A percentile compares a stretch with the other conserved stretches of the same genome.
Evolutionary conservation across 2,329 filamentous ascomycete genomes (phyloP).

Genomic region (Endoconidiophora polonica): DNA sequence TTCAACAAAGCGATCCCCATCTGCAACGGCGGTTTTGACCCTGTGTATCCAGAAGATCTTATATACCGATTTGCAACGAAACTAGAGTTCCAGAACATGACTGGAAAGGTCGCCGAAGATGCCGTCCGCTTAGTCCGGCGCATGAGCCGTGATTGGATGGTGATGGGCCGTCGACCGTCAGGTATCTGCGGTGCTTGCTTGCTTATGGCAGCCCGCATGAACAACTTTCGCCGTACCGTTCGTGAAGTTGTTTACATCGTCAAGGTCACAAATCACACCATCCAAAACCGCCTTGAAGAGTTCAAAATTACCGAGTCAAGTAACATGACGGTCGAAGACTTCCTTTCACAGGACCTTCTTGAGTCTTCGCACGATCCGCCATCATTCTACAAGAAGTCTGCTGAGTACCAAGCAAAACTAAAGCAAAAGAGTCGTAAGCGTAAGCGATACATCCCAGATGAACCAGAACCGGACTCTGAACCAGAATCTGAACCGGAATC

Average conservation of each 20-base stretch:
- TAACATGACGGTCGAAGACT: constrained; percentile 73
- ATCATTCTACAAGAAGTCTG: constrained; percentile 53
- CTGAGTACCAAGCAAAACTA: constrained; percentile 39
- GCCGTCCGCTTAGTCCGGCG: constrained; percentile 75
- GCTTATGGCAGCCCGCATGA: constrained; percentile 90
- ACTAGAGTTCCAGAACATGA: constrained; percentile 74
- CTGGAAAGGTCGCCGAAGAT: constrained; percentile 71
- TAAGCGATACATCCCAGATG: constrained; percentile 26
- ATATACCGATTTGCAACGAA: constrained; percentile 83
- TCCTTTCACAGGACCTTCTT: constrained; percentile 53
- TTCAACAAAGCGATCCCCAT: constrained; percentile 56
- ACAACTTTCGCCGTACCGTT: constrained; percentile 87
- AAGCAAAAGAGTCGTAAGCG: constrained; percentile 32
- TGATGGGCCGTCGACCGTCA: constrained; percentile 79
- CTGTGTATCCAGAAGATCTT: constrained; percentile 73
- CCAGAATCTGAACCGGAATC: no score
- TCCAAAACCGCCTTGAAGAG: constrained; percentile 79
- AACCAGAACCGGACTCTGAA: constrained; percentile 17
- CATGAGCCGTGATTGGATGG: constrained; percentile 97
- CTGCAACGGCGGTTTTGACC: constrained; percentile 45
- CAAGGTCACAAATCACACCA: constrained; percentile 86
- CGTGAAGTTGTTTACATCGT: constrained; percentile 96
- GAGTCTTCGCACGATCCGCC: constrained; percentile 69
- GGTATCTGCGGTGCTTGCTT: constrained; percentile 89
- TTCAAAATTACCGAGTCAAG: constrained; percentile 79